Conservation (phyloP, 2,329 filamentous ascomycete genomes). For the Pseudonectria foliicola region DNA sequence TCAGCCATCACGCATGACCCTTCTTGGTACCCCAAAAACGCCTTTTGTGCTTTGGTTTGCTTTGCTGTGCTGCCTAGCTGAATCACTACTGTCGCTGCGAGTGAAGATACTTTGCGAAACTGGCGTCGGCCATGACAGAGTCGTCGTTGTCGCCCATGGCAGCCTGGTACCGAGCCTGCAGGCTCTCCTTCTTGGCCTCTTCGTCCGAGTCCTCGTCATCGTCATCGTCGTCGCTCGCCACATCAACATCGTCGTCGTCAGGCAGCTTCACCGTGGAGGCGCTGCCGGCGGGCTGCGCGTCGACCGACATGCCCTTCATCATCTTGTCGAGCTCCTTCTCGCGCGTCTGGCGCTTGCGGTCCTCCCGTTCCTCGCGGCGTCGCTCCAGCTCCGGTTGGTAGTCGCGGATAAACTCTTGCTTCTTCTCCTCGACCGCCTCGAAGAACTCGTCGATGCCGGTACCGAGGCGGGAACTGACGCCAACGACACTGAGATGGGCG, state of each 20-base stretch:
- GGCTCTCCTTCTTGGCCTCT: slow-evolving; percentile 55
- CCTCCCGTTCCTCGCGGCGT: slow-evolving; percentile 66
- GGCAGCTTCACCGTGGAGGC: slow-evolving; percentile 36
- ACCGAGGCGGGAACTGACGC: slow-evolving; percentile 87
- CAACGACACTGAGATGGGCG: slow-evolving; percentile 84
- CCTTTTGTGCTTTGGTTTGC: slow-evolving; percentile 3
- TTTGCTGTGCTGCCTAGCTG: slow-evolving; percentile 6
- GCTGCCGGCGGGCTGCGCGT: slow-evolving; percentile 14
- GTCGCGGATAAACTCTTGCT: slow-evolving; percentile 78
- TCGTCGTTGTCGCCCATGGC: slow-evolving; percentile 57
- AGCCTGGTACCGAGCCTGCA: slow-evolving; percentile 70
- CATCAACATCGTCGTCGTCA: slow-evolving; percentile 41
- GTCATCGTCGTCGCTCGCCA: slow-evolving; percentile 53
- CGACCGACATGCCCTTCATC: slow-evolving; percentile 81
- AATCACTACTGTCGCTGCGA: slow-evolving; percentile 28
- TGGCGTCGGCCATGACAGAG: slow-evolving; percentile 46
- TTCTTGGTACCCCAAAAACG: slow-evolving; percentile 13
- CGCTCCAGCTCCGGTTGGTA: slow-evolving; percentile 89
- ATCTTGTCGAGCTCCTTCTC: slow-evolving; percentile 83
- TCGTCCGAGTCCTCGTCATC: slow-evolving; percentile 52
- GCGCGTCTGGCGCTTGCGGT: slow-evolving; percentile 61
- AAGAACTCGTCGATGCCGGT: slow-evolving; percentile 93
- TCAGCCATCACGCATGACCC: not conserved
- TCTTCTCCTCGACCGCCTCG: slow-evolving; percentile 77
- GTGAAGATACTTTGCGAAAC: slow-evolving; percentile 55